A percentile compares a stretch with the other conserved stretches of the same genome.
Conservation (phyloP, 805 yeast species). For the Dipodascopsis uninucleata region DNA sequence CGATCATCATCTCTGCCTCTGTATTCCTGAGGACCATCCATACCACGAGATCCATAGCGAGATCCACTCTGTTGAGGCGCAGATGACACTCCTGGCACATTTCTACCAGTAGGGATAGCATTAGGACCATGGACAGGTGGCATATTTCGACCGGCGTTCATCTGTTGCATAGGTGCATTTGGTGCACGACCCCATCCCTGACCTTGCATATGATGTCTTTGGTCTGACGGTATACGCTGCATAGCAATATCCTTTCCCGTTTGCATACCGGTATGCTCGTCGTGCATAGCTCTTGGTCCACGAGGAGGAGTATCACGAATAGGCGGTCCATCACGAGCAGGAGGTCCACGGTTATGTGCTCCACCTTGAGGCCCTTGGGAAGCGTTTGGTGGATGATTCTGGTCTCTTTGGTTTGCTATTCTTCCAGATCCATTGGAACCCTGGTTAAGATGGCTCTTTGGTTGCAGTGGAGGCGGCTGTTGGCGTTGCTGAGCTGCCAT, state of each 20-base stretch:
- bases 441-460: not conserved
- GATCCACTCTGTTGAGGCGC: conserved; percentile 3
- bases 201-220: not conserved
- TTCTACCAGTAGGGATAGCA: conserved; percentile 1
- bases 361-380: too few species aligned
- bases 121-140: conserved; percentile 2
- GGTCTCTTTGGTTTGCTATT: not conserved
- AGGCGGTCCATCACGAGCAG: not conserved
- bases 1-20: not conserved
- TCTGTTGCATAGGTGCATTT: not conserved
- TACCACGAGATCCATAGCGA: not conserved
- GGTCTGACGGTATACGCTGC: too few species aligned
- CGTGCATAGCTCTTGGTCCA: conserved; percentile 4
- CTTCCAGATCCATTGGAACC: not conserved
- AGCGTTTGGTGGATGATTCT: not conserved
- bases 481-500: conserved; percentile 1
- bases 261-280: not conserved
- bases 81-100: conserved; percentile 3
- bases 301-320: conserved; percentile 1
- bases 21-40: not conserved
- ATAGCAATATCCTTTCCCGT: not conserved
- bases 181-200: not conserved
- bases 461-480: conserved; percentile 1
- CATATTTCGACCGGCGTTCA: not conserved
- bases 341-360: too few species aligned